phyloP scores from a whole-genome alignment of 768 basidiomycete genomes.

The Lactarius hengduanensis region DNA sequence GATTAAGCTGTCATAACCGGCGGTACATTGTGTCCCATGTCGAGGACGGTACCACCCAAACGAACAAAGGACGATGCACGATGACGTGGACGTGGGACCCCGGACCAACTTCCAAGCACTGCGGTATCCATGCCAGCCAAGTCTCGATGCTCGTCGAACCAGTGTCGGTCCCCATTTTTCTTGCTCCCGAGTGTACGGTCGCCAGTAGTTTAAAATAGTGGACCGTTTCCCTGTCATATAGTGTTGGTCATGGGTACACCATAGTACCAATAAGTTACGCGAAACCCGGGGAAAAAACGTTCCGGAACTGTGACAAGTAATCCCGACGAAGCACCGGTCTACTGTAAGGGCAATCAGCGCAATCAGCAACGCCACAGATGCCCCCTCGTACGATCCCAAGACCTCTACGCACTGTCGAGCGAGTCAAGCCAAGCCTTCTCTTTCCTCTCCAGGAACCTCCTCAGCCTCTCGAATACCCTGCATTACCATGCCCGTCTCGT shows the following conservation, averaged over 20 bases:
- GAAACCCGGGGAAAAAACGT: background rate
- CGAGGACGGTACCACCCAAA: background rate
- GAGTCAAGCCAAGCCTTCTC: background rate
- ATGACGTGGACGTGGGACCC: too few relatives aligned
- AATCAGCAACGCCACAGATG: background rate
- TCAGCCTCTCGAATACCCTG: slow-evolving; percentile 39
- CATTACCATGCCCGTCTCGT: slow-evolving; percentile 36
- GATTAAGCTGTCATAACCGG: background rate
- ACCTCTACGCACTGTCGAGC: background rate
- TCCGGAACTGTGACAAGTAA: background rate
- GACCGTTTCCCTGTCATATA: background rate
- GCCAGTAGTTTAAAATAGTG: background rate
- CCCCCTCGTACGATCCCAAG: slow-evolving; percentile 9
- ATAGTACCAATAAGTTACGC: background rate
- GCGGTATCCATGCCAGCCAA: background rate
- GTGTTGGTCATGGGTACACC: too few relatives aligned
- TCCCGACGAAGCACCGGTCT: background rate
- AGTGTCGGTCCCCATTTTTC: background rate
- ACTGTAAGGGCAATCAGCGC: background rate
- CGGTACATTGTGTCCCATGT: background rate
- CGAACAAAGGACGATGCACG: too few relatives aligned
- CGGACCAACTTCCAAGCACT: too few relatives aligned
- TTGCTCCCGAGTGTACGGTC: background rate
- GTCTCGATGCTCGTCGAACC: background rate
- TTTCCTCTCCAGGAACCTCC: slow-evolving; percentile 15